These are phyloP conservation scores for Protomyces macrosporus DNA, from an alignment of 1,139 yeast species.

Conservation along the genomic window DNA sequence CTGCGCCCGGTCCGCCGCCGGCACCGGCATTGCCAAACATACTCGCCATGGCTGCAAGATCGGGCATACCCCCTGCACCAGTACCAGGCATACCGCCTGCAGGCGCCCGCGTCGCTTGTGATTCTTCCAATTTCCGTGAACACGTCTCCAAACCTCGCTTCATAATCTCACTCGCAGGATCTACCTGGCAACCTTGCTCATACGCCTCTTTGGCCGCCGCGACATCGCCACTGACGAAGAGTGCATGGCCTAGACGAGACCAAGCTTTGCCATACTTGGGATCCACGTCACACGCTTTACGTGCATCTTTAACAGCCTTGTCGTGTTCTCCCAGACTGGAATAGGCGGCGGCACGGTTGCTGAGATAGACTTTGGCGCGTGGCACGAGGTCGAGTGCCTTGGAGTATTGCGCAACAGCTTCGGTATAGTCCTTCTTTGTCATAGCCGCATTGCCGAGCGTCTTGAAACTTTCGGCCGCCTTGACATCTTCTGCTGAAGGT, in stretches of 20 bases:
- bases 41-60: constrained; percentile 45
- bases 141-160: constrained; percentile 90
- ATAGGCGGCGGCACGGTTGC: constrained; percentile 96
- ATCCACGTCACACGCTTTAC: constrained; percentile 69
- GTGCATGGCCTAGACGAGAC: constrained; percentile 90
- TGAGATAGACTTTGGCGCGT: constrained; percentile 72
- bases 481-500: constrained; percentile 27
- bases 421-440: constrained; percentile 67
- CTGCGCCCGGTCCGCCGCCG: constrained; percentile 46
- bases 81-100: constrained; percentile 33
- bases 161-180: constrained; percentile 91
- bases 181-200: constrained; percentile 76
- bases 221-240: constrained; percentile 82
- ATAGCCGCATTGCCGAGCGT: constrained; percentile 84
- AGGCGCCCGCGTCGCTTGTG: constrained; percentile 31
- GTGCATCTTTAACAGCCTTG: constrained; percentile 77
- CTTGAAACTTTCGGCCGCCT: constrained; percentile 47
- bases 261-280: constrained; percentile 85
- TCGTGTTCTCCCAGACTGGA: constrained; percentile 71
- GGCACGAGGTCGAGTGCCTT: constrained; percentile 72
- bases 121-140: constrained; percentile 67
- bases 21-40: constrained; percentile 45
- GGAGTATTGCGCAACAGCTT: constrained; percentile 71
- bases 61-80: constrained; percentile 50
- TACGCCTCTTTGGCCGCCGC: constrained; percentile 88